Evolutionary conservation across 768 basidiomycete species (phyloP), one percentile per base, ranked within the genome.

Genomic region (Trametes villosa): DNA sequence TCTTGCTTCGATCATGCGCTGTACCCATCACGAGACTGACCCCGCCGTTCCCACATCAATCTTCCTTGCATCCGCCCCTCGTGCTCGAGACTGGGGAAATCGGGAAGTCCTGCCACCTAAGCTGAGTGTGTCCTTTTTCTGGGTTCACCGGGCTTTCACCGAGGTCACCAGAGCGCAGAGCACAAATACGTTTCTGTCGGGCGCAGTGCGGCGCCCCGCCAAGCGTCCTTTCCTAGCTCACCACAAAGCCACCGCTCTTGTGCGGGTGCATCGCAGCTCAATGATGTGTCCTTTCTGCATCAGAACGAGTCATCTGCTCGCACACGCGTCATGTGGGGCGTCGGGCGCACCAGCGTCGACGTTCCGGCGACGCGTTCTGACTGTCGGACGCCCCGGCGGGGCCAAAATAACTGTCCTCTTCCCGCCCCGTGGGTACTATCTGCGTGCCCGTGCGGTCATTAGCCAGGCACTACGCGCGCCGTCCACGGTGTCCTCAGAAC

Each of bases 1-100:
- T 22, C 36, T 33, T 17, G 18, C 51, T 63, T 57, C 61, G 44
- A 58, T 63, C 61, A 63, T 53, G 61, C 56, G 61, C 27, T 57
- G 51, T 31, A 30, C 26, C 36, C 30, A 63, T 63, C 61, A 63
- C 56, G 56, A 33, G 61, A 52, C 31, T 51, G 33, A 42, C 31
- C 20, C 31, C 44, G 50, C 18, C 54, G n/a, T 20, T 29, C 44
- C 51, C 49, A 33, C 56, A 63, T 63, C 61, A 63, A 38, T 24
- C 56, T 63, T 63, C 56, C 27, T n/a, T 18, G 48, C 20, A 18
- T 22, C 31, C 53, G 18, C 33, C 42, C n/a, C 41, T 54, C 46
- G 48, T 50, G 60, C 38, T 33, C 47, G 49, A 49, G 26, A 18
- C 6, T 38, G n/a, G n/a, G n/a, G n/a, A n/a, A n/a, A n/a, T 26